These are phyloP conservation scores for Crucihimalaya himalaica DNA, from an alignment of 345 rosid species.

Conservation along the genomic window DNA sequence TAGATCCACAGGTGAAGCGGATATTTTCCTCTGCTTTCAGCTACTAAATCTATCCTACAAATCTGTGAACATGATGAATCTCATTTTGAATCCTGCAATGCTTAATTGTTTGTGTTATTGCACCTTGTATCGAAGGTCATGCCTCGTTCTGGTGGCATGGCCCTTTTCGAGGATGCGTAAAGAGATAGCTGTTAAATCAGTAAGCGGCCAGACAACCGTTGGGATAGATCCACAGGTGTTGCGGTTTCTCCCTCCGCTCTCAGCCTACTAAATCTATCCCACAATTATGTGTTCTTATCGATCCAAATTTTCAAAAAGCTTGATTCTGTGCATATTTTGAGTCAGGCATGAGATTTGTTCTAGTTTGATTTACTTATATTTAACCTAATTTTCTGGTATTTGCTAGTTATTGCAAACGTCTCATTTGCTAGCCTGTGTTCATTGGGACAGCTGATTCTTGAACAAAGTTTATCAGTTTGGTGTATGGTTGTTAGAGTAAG, in stretches of 20 bases:
- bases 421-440: neutral
- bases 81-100: neutral
- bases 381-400: neutral
- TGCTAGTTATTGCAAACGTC: neutral
- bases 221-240: slow-evolving; percentile 39
- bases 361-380: neutral
- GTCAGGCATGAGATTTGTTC: neutral
- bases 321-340: neutral
- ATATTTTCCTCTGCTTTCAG: slow-evolving; percentile 19
- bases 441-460: neutral
- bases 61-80: neutral
- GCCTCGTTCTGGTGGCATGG: slow-evolving; percentile 22
- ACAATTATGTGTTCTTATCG: neutral
- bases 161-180: slow-evolving; percentile 24
- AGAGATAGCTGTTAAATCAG: slow-evolving; percentile 24
- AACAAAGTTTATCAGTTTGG: neutral
- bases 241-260: neutral
- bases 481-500: too few species aligned
- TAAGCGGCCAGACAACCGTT: slow-evolving; percentile 43
- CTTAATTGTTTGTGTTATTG: neutral
- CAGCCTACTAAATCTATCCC: slow-evolving; percentile 40
- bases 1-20: slow-evolving; percentile 39
- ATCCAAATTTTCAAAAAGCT: neutral
- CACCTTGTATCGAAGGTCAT: slow-evolving; percentile 20
- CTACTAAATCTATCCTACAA: slow-evolving; percentile 39